A percentile compares a stretch with the other conserved stretches of the same genome.
These are phyloP conservation scores for Kodamaea sagamina DNA, from an alignment of 805 yeast species.

Conservation along the genomic window DNA sequence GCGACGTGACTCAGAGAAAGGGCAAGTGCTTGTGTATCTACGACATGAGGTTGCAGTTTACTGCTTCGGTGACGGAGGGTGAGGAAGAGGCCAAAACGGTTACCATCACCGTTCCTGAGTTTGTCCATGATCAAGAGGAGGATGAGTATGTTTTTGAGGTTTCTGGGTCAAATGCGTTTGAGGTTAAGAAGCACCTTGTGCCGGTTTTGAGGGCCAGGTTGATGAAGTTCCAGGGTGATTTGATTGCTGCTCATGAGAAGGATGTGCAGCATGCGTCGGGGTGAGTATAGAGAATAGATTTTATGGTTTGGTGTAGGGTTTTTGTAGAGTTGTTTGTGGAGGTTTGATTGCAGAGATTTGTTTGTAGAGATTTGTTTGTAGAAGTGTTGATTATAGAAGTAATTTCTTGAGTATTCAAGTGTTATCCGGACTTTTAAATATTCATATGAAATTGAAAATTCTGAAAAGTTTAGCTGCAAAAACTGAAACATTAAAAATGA, in stretches of 20 bases:
- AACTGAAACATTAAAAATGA: background rate
- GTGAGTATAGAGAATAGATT: slow-evolving; percentile 10
- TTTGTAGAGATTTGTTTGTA: too few species aligned
- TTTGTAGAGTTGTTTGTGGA: too few species aligned
- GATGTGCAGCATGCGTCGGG: slow-evolving; percentile 57
- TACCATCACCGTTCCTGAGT: slow-evolving; percentile 58
- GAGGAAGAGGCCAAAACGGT: slow-evolving; percentile 44
- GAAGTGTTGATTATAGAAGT: too few species aligned
- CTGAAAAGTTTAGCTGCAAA: background rate
- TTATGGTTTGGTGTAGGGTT: too few species aligned
- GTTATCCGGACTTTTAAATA: too few species aligned
- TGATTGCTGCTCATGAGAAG: slow-evolving; percentile 60
- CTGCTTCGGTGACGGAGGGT: slow-evolving; percentile 37
- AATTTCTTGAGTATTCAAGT: too few species aligned
- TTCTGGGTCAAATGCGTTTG: slow-evolving; percentile 38
- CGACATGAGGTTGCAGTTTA: slow-evolving; percentile 59
- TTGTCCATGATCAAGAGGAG: slow-evolving; percentile 74
- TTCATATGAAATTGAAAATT: background rate
- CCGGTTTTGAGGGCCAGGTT: slow-evolving; percentile 54
- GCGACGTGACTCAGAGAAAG: slow-evolving; percentile 82
- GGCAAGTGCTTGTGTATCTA: slow-evolving; percentile 77
- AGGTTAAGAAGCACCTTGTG: slow-evolving; percentile 49
- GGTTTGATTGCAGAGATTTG: too few species aligned
- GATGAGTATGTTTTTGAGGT: slow-evolving; percentile 60
- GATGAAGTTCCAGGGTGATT: slow-evolving; percentile 60